phyloP scores from a whole-genome alignment of 177 flowering plant species.

The Vitis hybrid region DNA sequence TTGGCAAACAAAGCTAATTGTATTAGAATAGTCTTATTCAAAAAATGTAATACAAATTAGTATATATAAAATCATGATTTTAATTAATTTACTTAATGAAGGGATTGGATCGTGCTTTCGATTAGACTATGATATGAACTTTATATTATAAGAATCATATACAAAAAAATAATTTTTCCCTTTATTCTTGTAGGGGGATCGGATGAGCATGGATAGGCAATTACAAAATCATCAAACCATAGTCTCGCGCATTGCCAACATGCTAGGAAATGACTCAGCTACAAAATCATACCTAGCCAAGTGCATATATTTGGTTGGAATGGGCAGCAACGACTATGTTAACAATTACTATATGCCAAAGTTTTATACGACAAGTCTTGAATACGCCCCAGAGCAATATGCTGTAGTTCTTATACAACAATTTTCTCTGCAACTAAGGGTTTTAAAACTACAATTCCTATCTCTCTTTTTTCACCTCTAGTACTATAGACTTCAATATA shows the following conservation, averaged over 20 bases:
- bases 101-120: no score
- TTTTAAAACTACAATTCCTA: no score
- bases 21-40: no score
- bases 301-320: slow-evolving; percentile 19
- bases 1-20: no score
- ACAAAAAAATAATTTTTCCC: no score
- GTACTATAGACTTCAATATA: no score
- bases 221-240: slow-evolving; percentile 8
- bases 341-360: slow-evolving; percentile 16
- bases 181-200: slow-evolving; percentile 7
- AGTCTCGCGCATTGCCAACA: not conserved
- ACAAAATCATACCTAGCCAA: not conserved
- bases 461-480: no score
- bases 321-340: slow-evolving; percentile 19
- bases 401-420: slow-evolving; percentile 5
- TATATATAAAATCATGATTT: not conserved
- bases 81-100: no score
- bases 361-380: not conserved
- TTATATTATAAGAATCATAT: not conserved
- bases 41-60: no score
- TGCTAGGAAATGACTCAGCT: not conserved
- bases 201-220: slow-evolving; percentile 4
- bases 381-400: slow-evolving; percentile 9
- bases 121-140: not conserved
- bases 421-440: slow-evolving; percentile 8